Evolutionary conservation across 2,329 filamentous ascomycete species (phyloP), one percentile per base, ranked within the genome.

Genomic region (Cladophialophora chaetospira): DNA sequence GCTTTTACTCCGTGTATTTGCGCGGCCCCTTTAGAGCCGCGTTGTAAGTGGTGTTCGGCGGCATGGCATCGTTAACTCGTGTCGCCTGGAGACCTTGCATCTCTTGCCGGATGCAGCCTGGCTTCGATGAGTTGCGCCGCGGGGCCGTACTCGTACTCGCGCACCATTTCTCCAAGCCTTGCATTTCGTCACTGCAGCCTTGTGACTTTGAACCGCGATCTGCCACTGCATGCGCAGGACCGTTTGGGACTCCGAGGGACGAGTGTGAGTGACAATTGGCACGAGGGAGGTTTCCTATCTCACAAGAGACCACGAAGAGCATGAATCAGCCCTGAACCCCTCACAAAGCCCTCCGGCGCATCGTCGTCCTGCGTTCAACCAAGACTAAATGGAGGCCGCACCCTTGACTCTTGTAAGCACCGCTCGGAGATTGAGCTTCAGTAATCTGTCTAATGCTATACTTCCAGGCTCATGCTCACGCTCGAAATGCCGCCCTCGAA

Each of bases 391-490:
- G 88, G 88, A 91, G 69, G 78, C 82, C 26, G 83, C 88, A 55
- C 82, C 87, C 40, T 73, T 91, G 63, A 86, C 82, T 67, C 79
- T 87, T 75, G 86, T 87, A 77, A 57, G 69, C 63, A 53, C 36
- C 36, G 31, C 35, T 51, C 36, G 13, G 21, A 35, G 13, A 31
- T 54, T 25, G 53, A 31, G 46, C 54, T 33, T 42, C 44, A 40
- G 15, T 9, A 38, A 53, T 52, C 31, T 15, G 46, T 28, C 57
- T 60, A 50, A 55, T 43, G n/a, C 26, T 47, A 38, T 49, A 35
- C 67, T 70, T 69, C 57, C 65, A 93, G 84, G 93, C 92, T 61
- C 90, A 96, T 74, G 88, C 93, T 65, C 91, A 97, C 75, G 92
- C 91, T 48, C 86, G 87, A 67, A 92, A 89, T 68, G 92, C 93